A percentile compares a stretch with the other conserved stretches of the same genome.
Evolutionary conservation across 1,284 basidiomycete genomes (phyloP).

Genomic region (Spongispora temasekensis): DNA sequence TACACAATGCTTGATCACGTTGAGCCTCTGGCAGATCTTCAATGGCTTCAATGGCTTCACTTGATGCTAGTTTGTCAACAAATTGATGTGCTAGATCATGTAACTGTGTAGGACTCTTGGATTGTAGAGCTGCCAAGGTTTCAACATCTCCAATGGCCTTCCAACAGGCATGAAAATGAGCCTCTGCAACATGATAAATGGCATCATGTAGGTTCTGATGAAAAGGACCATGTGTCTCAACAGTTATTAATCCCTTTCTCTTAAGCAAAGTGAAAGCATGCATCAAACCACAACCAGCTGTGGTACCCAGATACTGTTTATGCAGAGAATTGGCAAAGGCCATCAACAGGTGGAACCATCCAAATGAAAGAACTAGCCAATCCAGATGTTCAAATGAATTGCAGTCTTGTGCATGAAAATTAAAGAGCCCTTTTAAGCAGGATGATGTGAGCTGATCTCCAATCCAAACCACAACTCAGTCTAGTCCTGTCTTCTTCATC

Average conservation of each 20-base stretch:
- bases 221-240: background rate
- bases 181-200: constrained; percentile 5
- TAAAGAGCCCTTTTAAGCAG: constrained; percentile 20
- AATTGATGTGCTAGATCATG: background rate
- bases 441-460: constrained; percentile 29
- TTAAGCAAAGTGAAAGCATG: background rate
- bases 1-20: background rate
- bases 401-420: constrained; percentile 14
- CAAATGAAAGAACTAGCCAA: constrained; percentile 15
- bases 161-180: constrained; percentile 7
- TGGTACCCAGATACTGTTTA: constrained; percentile 18
- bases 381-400: constrained; percentile 22
- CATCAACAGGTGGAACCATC: constrained; percentile 25
- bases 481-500: constrained; percentile 2
- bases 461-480: constrained; percentile 7
- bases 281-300: background rate
- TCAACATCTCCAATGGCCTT: background rate
- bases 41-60: constrained; percentile 11
- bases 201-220: background rate
- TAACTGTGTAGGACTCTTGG: background rate
- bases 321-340: constrained; percentile 18
- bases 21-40: constrained; percentile 5
- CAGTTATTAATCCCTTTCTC: background rate
- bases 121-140: background rate
- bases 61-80: constrained; percentile 5